Evolutionary conservation across 768 basidiomycete genomes (phyloP).

Genomic region (Mycena leptocephala): DNA sequence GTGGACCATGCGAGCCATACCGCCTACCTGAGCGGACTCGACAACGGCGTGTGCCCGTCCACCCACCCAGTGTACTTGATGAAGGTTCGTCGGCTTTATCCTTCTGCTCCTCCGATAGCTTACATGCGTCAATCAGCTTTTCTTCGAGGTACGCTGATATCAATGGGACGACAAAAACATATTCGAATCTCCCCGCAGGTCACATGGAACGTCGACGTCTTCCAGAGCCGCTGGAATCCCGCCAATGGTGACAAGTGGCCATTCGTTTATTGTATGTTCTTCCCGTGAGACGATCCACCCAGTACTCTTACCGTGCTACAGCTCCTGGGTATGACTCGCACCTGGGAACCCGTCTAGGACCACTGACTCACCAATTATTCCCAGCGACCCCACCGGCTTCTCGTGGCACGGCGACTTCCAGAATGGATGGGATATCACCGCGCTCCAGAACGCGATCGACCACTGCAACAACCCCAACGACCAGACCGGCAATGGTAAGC

Average conservation of each 20-base stretch:
- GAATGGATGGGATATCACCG: conserved; percentile 47
- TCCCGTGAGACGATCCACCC: no score
- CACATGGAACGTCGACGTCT: conserved; percentile 56
- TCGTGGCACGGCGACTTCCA: conserved; percentile 65
- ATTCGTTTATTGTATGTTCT: conserved; percentile 50
- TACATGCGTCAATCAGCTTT: background rate
- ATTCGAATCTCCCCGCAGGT: conserved; percentile 8
- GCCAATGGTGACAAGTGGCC: conserved; percentile 52
- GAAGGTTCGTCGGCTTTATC: conserved; percentile 35
- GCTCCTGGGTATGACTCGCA: conserved; percentile 55
- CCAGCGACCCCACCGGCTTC: conserved; percentile 69
- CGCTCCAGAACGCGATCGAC: conserved; percentile 65
- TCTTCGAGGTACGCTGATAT: conserved; percentile 40
- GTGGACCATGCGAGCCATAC: background rate
- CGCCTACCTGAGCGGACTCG: background rate
- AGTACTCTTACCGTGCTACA: no score
- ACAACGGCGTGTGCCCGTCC: conserved; percentile 50
- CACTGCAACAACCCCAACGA: conserved; percentile 59
- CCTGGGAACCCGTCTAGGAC: background rate
- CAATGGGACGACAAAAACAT: no score
- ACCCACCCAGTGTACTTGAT: conserved; percentile 56
- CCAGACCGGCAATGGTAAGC: conserved; percentile 47
- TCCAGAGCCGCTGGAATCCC: conserved; percentile 55
- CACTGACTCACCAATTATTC: background rate
- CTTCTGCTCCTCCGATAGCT: background rate